Evolutionary conservation across 2,329 filamentous ascomycete species (phyloP).

Genomic region (Septoria petroselini): DNA sequence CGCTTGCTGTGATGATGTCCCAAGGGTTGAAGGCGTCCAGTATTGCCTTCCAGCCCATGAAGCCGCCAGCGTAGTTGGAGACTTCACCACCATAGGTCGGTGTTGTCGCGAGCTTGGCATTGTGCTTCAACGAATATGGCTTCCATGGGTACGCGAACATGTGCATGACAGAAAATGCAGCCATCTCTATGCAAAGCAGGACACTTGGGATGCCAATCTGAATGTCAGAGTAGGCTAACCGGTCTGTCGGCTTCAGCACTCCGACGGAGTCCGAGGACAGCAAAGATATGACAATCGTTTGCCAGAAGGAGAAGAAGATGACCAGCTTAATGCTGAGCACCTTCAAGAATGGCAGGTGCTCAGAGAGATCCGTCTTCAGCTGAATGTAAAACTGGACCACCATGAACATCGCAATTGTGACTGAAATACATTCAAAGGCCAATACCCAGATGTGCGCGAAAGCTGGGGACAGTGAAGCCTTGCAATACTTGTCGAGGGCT

Average conservation of each 20-base stretch:
- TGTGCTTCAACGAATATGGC: slow-evolving; percentile 56
- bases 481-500: slow-evolving; percentile 68
- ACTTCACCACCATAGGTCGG: slow-evolving; percentile 26
- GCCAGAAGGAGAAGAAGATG: slow-evolving; percentile 90
- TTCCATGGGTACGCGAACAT: slow-evolving; percentile 78
- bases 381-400: slow-evolving; percentile 84
- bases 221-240: slow-evolving; percentile 69
- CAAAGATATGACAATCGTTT: slow-evolving; percentile 62
- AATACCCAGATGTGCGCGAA: slow-evolving; percentile 85
- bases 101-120: slow-evolving; percentile 30
- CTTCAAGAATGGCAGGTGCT: slow-evolving; percentile 73
- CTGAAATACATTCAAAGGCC: slow-evolving; percentile 66
- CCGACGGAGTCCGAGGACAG: slow-evolving; percentile 57
- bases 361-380: slow-evolving; percentile 63
- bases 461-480: slow-evolving; percentile 70
- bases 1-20: slow-evolving; percentile 78
- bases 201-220: slow-evolving; percentile 77
- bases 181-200: slow-evolving; percentile 81
- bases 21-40: slow-evolving; percentile 73
- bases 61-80: slow-evolving; percentile 59
- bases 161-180: slow-evolving; percentile 72
- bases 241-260: slow-evolving; percentile 59
- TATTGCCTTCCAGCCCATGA: slow-evolving; percentile 63
- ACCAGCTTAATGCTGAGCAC: slow-evolving; percentile 84
- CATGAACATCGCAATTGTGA: slow-evolving; percentile 84